Evolutionary conservation across 352 stramenopile genomes (phyloP).

Genomic region (Halophytophthora polymorphica): DNA sequence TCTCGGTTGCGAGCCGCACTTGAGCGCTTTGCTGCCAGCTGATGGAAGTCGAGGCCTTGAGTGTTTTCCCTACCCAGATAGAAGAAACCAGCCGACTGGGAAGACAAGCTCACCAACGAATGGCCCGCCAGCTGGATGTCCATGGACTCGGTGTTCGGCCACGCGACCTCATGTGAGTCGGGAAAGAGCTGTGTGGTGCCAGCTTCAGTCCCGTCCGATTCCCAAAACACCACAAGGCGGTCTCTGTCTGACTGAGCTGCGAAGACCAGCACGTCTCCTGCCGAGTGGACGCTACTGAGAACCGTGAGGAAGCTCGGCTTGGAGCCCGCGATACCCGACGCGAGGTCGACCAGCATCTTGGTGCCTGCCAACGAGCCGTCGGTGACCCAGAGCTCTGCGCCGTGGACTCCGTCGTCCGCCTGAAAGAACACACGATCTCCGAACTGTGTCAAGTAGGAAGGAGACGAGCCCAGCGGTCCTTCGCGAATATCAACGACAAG

Average conservation of each 20-base stretch:
- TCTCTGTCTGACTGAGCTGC: constrained; percentile 33
- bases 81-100: constrained; percentile 15
- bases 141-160: constrained; percentile 31
- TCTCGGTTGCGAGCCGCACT: constrained; percentile 2
- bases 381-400: constrained; percentile 76
- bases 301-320: constrained; percentile 43
- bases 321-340: constrained; percentile 30
- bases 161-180: constrained; percentile 28
- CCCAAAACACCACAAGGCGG: constrained; percentile 46
- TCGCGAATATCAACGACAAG: constrained; percentile 62
- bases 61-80: constrained; percentile 13
- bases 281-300: constrained; percentile 8
- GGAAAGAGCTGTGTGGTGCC: constrained; percentile 37
- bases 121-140: constrained; percentile 13
- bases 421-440: constrained; percentile 61
- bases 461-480: constrained; percentile 38
- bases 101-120: constrained; percentile 11
- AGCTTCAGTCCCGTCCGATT: constrained; percentile 39
- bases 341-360: constrained; percentile 56
- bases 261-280: constrained; percentile 22
- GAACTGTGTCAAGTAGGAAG: constrained; percentile 55
- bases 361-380: constrained; percentile 55
- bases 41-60: constrained; percentile 2
- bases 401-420: constrained; percentile 73
- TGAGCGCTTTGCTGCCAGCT: not conserved